Evolutionary conservation across 805 yeast species (phyloP).

Genomic region (Brettanomyces sp.): DNA sequence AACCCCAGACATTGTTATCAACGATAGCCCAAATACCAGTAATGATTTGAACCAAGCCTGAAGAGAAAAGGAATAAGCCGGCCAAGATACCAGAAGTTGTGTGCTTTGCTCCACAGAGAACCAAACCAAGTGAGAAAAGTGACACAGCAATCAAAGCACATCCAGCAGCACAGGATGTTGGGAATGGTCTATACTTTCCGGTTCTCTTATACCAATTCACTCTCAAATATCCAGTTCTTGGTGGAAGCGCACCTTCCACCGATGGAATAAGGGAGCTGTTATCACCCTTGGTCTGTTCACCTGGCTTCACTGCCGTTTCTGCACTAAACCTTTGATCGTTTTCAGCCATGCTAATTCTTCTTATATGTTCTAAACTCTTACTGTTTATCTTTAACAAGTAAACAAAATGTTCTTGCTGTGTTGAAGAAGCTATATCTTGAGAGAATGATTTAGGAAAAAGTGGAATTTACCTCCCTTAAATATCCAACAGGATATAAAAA

Average conservation of each 20-base stretch:
- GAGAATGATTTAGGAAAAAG: neutral
- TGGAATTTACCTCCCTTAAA: neutral
- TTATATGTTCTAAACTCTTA: neutral
- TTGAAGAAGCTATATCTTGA: too few relatives aligned
- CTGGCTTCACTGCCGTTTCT: slow-evolving; percentile 17
- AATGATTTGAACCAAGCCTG: slow-evolving; percentile 39
- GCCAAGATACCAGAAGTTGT: slow-evolving; percentile 35
- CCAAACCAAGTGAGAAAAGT: slow-evolving; percentile 39
- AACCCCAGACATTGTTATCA: slow-evolving; percentile 39
- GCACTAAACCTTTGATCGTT: slow-evolving; percentile 12
- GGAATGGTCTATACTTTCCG: slow-evolving; percentile 30
- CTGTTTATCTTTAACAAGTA: neutral
- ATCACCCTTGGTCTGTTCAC: slow-evolving; percentile 10
- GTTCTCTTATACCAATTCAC: slow-evolving; percentile 37
- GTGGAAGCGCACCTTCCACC: slow-evolving; percentile 22
- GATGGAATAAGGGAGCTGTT: slow-evolving; percentile 1
- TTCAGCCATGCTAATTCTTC: slow-evolving; percentile 11
- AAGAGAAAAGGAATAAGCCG: slow-evolving; percentile 35
- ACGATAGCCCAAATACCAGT: slow-evolving; percentile 44
- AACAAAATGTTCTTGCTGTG: too few relatives aligned
- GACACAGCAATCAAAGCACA: slow-evolving; percentile 35
- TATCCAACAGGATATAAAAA: neutral
- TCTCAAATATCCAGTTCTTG: slow-evolving; percentile 31
- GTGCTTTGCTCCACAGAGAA: slow-evolving; percentile 33
- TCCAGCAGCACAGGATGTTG: slow-evolving; percentile 43